A percentile compares a stretch with the other conserved stretches of the same genome.
Evolutionary conservation across 768 basidiomycete genomes (phyloP).

Genomic region (Kwoniella sp.): DNA sequence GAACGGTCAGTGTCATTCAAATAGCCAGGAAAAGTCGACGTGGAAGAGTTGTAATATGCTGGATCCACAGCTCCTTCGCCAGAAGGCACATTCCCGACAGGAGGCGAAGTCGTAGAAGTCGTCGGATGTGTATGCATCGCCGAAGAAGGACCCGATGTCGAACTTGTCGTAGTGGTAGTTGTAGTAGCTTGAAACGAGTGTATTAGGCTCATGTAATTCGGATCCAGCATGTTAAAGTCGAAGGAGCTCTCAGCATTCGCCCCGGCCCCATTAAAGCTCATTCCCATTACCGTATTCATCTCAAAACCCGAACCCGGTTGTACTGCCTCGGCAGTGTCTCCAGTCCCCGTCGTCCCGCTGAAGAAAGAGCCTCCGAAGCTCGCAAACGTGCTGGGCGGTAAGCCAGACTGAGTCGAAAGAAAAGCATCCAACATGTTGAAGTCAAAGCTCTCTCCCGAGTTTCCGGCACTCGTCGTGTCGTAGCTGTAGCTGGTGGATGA

Average conservation of each 20-base stretch:
- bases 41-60: neutral
- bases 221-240: conserved; percentile 48
- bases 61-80: neutral
- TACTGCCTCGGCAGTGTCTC: neutral
- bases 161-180: conserved; percentile 8
- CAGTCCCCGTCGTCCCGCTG: conserved; percentile 6
- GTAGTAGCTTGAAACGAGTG: conserved; percentile 27
- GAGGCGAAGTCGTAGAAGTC: neutral
- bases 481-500: conserved; percentile 6
- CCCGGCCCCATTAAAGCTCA: neutral
- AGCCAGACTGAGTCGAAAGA: neutral
- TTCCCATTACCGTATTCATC: neutral
- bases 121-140: neutral
- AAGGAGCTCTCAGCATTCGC: conserved; percentile 28
- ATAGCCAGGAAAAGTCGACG: neutral
- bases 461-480: neutral
- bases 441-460: conserved; percentile 13
- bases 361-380: conserved; percentile 21
- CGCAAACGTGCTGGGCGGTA: conserved; percentile 9
- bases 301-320: neutral
- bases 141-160: neutral
- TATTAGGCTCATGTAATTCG: conserved; percentile 38
- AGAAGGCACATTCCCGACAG: neutral
- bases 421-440: conserved; percentile 24
- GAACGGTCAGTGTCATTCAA: neutral